A percentile compares a stretch with the other conserved stretches of the same genome.
Evolutionary conservation across 345 rosid species (phyloP).

Genomic region (Citrus medica): DNA sequence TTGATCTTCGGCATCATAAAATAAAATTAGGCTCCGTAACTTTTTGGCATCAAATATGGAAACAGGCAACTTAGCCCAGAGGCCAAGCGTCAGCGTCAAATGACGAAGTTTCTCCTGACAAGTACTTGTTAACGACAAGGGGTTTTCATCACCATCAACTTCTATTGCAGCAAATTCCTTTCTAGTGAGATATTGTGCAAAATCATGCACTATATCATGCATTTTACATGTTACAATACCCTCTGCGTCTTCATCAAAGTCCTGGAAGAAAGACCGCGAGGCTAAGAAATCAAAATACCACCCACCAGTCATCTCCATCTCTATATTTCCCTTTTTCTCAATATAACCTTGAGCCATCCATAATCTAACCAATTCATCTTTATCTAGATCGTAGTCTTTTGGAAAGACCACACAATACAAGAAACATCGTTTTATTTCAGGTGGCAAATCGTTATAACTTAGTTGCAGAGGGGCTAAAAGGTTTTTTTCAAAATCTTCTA

Average conservation of each 20-base stretch:
- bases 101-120: neutral
- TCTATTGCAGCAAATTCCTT: neutral
- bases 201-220: slow-evolving; percentile 4
- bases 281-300: too few species aligned
- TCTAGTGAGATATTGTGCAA: neutral
- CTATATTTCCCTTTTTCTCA: too few species aligned
- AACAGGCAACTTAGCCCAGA: neutral
- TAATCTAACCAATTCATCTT: too few species aligned
- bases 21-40: neutral
- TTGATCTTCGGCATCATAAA: neutral
- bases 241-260: too few species aligned
- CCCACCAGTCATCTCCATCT: too few species aligned
- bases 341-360: too few species aligned
- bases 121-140: too few species aligned
- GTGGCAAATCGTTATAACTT: too few species aligned
- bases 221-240: neutral
- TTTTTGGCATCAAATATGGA: neutral
- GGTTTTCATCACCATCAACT: neutral
- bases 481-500: neutral
- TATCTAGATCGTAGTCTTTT: too few species aligned
- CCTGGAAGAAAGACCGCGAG: neutral
- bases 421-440: too few species aligned
- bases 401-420: too few species aligned
- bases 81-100: neutral
- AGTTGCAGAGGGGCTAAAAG: too few species aligned